Conservation (phyloP, 352 stramenopile species). For the Aphanomyces cochlioides region DNA sequence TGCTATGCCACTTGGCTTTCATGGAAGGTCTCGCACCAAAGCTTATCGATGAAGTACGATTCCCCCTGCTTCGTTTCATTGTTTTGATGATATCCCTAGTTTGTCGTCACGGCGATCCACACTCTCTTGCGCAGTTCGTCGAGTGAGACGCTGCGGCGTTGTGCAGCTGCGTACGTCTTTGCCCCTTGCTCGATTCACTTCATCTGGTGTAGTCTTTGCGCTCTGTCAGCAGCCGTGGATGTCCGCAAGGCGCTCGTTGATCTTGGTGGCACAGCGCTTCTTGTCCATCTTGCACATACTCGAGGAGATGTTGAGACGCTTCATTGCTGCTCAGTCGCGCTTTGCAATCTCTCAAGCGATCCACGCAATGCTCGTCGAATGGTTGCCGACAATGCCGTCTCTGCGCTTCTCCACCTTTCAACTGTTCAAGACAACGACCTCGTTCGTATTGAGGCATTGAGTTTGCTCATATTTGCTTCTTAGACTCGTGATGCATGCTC, state of each 20-base stretch:
- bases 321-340: constrained; percentile 44
- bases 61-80: background rate
- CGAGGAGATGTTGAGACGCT: constrained; percentile 20
- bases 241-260: constrained; percentile 47
- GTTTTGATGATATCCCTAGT: constrained; percentile 28
- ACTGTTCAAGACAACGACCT: constrained; percentile 49
- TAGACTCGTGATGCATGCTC: constrained; percentile 64
- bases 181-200: background rate
- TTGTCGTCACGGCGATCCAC: constrained; percentile 44
- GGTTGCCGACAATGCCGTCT: constrained; percentile 58
- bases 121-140: constrained; percentile 39
- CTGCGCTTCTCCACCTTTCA: constrained; percentile 58
- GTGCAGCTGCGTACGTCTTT: constrained; percentile 33
- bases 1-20: constrained; percentile 58
- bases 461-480: background rate
- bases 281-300: constrained; percentile 45
- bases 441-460: background rate
- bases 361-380: constrained; percentile 48
- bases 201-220: constrained; percentile 41
- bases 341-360: constrained; percentile 60
- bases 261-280: constrained; percentile 44
- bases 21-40: constrained; percentile 22
- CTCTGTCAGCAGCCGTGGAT: constrained; percentile 44
- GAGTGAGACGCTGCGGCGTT: constrained; percentile 60
- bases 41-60: constrained; percentile 1